Base-by-base conservation (phyloP, 1,284 basidiomycete genomes). In the Ganoderma leucocontextum region DNA sequence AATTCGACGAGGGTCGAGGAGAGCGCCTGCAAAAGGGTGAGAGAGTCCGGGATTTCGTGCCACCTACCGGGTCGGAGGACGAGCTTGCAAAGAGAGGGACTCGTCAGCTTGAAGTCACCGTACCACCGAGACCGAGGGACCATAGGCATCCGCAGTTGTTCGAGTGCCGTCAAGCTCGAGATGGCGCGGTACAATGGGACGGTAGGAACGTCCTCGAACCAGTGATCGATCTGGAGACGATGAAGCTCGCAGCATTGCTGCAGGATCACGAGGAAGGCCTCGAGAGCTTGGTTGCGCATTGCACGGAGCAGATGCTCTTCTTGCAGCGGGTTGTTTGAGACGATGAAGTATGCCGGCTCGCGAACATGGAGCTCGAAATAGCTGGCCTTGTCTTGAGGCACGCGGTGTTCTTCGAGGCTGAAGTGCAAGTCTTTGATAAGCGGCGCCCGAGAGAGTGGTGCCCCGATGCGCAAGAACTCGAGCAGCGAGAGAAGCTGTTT, bases 131-230 rank as follows among this genome's bases (percentile, higher is more conserved):
- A 6, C 17, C 65, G 65, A 0, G 59, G 49, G 35, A 41, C 44
- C 49, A 66, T 57, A 6, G 65, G 65, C 65, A 66, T 62, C 1
- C 53, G 65, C 5, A 66, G 52, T 13, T 65, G 58, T 60, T 65
- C 35, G 0, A 65, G 22, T 17, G 44, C 38, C 1, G 35, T 22
- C 29, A 65, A 22, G 22, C 3, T 36, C 12, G 63, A 36, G 1
- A 65, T 52, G 33, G 35, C 63, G 9, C 17, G 63, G 8, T 38
- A 19, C 5, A 65, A 13, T 9, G 38, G 42, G 12, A 36, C 22
- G 35, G 47, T 65, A 13, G 63, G 58, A 4, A 60, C 63, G 22
- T 65, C 63, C 9, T 65, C 63, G 41, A 60, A 65, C 63, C 63
- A 65, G 7, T 44, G 35, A 12, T 33, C 63, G 9, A 65, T 58